Conservation (phyloP, 345 rosid genomes). For the Cardiospermum halicacabum region DNA sequence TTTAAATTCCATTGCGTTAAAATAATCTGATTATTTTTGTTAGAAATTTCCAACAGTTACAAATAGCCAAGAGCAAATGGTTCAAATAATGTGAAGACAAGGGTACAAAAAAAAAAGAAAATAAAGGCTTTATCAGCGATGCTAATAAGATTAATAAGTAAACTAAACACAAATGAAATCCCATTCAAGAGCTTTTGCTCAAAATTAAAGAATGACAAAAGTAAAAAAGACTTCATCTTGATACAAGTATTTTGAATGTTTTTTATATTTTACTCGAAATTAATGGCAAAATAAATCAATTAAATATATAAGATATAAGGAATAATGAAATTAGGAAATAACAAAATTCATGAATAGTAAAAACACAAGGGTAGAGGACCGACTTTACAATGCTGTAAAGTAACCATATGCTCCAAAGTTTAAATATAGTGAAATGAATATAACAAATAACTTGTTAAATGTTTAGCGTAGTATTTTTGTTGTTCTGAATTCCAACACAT, state of each 20-base stretch:
- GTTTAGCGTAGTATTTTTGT: neutral
- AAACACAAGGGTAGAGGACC: neutral
- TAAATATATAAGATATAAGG: too few relatives aligned
- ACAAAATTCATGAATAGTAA: neutral
- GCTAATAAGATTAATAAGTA: neutral
- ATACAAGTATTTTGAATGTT: too few relatives aligned
- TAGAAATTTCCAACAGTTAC: too few relatives aligned
- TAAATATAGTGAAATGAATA: neutral
- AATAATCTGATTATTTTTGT: too few relatives aligned
- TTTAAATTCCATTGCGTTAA: too few relatives aligned
- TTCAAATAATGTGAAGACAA: neutral
- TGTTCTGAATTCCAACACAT: neutral
- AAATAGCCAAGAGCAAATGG: neutral
- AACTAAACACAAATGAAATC: too few relatives aligned
- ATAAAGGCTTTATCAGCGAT: neutral
- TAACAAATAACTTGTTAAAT: neutral
- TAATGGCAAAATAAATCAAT: too few relatives aligned
- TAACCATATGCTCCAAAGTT: neutral
- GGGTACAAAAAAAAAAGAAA: neutral
- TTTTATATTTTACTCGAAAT: too few relatives aligned
- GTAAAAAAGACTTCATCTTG: too few relatives aligned
- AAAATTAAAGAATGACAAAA: too few relatives aligned
- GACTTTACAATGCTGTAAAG: neutral
- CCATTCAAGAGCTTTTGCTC: neutral
- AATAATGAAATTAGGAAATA: neutral